phyloP scores from a whole-genome alignment of 176 grass and related monocot species.

The Musa troglodytarum region DNA sequence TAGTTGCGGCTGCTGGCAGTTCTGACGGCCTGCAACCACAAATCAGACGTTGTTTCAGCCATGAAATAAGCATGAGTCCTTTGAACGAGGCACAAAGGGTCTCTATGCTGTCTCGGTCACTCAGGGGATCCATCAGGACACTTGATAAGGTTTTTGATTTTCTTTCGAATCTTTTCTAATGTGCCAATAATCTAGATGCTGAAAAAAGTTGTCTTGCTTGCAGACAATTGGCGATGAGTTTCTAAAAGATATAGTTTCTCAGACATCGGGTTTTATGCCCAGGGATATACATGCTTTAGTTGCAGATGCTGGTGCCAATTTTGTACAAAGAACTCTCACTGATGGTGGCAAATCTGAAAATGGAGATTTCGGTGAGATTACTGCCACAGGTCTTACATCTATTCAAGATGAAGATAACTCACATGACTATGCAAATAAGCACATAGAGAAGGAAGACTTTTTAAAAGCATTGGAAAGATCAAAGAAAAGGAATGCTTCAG shows the following conservation, averaged over 20 bases:
- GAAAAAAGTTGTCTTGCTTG: conserved; percentile 11
- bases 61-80: conserved; percentile 84
- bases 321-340: conserved; percentile 45
- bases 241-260: conserved; percentile 60
- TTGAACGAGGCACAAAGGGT: conserved; percentile 72
- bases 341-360: conserved; percentile 23
- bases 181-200: neutral
- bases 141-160: conserved; percentile 43
- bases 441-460: conserved; percentile 59
- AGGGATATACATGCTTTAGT: conserved; percentile 80
- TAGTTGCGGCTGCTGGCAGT: conserved; percentile 69
- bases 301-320: conserved; percentile 60
- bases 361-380: conserved; percentile 18
- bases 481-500: conserved; percentile 91
- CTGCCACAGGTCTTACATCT: conserved; percentile 25
- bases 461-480: conserved; percentile 58
- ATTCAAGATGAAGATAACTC: conserved; percentile 21
- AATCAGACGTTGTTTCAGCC: conserved; percentile 76
- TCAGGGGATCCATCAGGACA: conserved; percentile 29
- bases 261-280: conserved; percentile 84
- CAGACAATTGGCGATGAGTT: conserved; percentile 66
- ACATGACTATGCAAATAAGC: conserved; percentile 17
- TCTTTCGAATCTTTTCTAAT: neutral
- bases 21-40: conserved; percentile 69
- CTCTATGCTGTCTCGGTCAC: conserved; percentile 64